Evolutionary conservation across 2,329 filamentous ascomycete species (phyloP), one percentile per base, ranked within the genome.

Genomic region (Botrytis deweyae): DNA sequence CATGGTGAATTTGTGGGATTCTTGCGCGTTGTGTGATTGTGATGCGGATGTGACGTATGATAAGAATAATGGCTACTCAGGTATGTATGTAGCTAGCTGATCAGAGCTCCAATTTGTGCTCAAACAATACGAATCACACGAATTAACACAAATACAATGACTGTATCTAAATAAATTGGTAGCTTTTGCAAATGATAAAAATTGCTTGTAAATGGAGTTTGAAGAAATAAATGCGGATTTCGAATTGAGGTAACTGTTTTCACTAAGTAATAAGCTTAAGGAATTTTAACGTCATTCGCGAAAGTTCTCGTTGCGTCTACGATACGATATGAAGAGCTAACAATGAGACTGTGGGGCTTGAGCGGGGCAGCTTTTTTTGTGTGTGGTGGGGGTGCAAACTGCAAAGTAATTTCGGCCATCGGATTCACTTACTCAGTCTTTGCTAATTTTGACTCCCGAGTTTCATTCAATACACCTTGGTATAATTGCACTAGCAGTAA

Each of bases 241-340:
- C 12, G 7, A 29, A 55, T 29, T 29, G 14, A 29, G n/a, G 14
- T 55, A 18, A 55, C 49, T 29, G n/a, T n/a, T 55, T 55, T 55
- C 25, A 55, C 12, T 29, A 29, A 16, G 25, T 14, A 29, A 29
- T 29, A 29, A 58, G 25, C 49, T 52, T 29, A 58, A 58, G 52
- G 52, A 29, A 22, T 55, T 68, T 55, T 38, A 38, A 42, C 52
- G 38, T 58, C 29, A 40, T 58, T 58, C 49, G 36, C 49, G 38
- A 69, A 69, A 33, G 49, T 69, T 69, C 66, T 69, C 66, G 66
- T 58, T 20, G 3, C 20, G n/a, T 68, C 66, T 58, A 67, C 33
- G 33, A 33, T 58, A 67, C 33, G 33, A 33, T 33, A 4, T 9
- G 64, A 42, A 6, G 10, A 42, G 36, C 22, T 58, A 58, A 4